A percentile compares a stretch with the other conserved stretches of the same genome.
Conservation (phyloP, 257 asterid genomes). For the Prunella vulgaris region DNA sequence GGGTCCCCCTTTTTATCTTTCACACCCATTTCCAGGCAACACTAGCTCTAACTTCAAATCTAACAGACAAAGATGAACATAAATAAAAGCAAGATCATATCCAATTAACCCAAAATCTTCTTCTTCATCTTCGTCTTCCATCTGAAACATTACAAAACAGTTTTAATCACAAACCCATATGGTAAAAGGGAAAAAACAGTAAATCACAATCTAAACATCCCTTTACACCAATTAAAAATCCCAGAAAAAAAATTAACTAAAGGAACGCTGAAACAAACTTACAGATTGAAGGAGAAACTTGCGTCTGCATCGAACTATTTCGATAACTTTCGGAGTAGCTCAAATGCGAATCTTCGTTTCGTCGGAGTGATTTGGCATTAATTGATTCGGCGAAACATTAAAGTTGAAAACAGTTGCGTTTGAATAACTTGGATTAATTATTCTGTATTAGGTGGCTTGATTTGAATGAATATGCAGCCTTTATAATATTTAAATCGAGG, state of each 20-base stretch:
- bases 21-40: slow-evolving; percentile 35
- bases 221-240: neutral
- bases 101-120: slow-evolving; percentile 11
- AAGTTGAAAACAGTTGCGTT: slow-evolving; percentile 34
- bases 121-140: slow-evolving; percentile 39
- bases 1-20: slow-evolving; percentile 47
- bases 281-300: slow-evolving; percentile 22
- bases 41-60: slow-evolving; percentile 7
- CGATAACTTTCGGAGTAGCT: neutral
- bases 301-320: slow-evolving; percentile 20
- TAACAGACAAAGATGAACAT: neutral
- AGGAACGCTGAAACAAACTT: neutral
- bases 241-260: neutral
- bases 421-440: slow-evolving; percentile 15
- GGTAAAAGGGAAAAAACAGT: slow-evolving; percentile 19
- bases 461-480: slow-evolving; percentile 14
- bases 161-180: slow-evolving; percentile 23
- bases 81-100: slow-evolving; percentile 13
- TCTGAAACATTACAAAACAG: slow-evolving; percentile 22
- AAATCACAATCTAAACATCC: slow-evolving; percentile 16
- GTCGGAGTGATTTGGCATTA: slow-evolving; percentile 2
- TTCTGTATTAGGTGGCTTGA: slow-evolving; percentile 13
- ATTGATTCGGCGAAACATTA: slow-evolving; percentile 11
- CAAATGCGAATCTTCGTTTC: slow-evolving; percentile 6
- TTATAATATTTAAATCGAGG: neutral